Evolutionary conservation across 257 asterid genomes (phyloP), one percentile per base, ranked within the genome.

Genomic region (Jacaranda copaia): DNA sequence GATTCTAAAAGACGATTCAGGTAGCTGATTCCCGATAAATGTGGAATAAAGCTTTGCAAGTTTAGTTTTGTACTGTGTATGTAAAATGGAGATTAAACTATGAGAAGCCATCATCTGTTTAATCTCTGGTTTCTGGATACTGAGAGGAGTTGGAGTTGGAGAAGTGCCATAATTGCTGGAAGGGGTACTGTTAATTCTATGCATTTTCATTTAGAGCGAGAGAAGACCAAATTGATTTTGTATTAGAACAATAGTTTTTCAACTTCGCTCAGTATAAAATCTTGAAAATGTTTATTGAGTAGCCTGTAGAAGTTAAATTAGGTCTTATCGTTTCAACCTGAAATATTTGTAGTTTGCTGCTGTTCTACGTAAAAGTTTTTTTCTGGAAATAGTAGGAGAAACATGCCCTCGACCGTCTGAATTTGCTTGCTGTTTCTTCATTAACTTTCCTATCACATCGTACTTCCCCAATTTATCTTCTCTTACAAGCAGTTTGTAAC

Each of bases 131-230:
- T 56, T 6, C 67, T 16, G 74, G 68, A 5, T 25, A 39, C 43
- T 19, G 39, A 12, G 46, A 42, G 73, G 65, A 3, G 64, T 49
- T 58, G 79, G 61, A 51, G 72, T 64, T 16, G 65, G 73, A 48
- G 25, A 61, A 39, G 20, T 36, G 64, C 52, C 19, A 43, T 7
- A 61, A 36, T 6, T 42, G 46, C 43, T 36, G 51, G 73, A 49
- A 58, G 46, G 60, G 15, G 5, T 73, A 12, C 11, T 60, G 48
- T 61, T 39, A 48, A 42, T 48, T 36, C 4, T 19, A 20, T 55
- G 51, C 36, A 49, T 25, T 25, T 45, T 14, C 59, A 39, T 25
- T 38, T 45, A 67, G 49, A 52, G 57, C 3, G 8, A 67, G 19
- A 43, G 40, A 43, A 42, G 38, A 60, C 15, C 6, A 52, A 68